Percentiles rank a stretch among this genome's conserved stretches.
These are phyloP conservation scores for Fomitopsis pulvina DNA, from an alignment of 768 basidiomycete species.

Conservation along the genomic window DNA sequence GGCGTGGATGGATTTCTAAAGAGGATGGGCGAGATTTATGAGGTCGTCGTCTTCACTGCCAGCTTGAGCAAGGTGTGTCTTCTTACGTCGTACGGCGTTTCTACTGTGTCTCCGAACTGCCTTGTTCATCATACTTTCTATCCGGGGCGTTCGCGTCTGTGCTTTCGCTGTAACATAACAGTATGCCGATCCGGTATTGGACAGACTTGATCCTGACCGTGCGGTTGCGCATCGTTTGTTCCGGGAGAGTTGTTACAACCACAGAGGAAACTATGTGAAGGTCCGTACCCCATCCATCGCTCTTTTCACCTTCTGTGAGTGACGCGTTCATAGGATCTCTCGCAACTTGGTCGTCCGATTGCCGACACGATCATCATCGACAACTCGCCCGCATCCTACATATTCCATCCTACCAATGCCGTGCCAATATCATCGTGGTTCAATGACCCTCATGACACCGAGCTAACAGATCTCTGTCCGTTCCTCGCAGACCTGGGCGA, in stretches of 20 bases:
- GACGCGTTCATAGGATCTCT: slow-evolving; percentile 67
- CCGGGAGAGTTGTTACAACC: slow-evolving; percentile 97
- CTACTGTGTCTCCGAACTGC: background rate
- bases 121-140: background rate
- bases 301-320: background rate
- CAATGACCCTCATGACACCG: slow-evolving; percentile 97
- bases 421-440: slow-evolving; percentile 99
- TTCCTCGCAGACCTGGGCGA: slow-evolving; percentile 84
- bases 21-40: slow-evolving; percentile 98
- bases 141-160: background rate
- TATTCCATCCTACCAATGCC: slow-evolving; percentile 98
- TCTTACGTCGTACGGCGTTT: slow-evolving; percentile 4
- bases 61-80: slow-evolving; percentile 83
- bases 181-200: slow-evolving; percentile 98
- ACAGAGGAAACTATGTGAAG: slow-evolving; percentile 99
- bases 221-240: slow-evolving; percentile 93
- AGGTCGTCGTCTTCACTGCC: slow-evolving; percentile 96
- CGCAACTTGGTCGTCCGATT: slow-evolving; percentile 91
- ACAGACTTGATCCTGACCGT: slow-evolving; percentile 88
- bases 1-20: slow-evolving; percentile 95
- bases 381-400: slow-evolving; percentile 98
- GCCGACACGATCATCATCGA: slow-evolving; percentile 95
- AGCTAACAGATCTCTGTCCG: slow-evolving; percentile 89
- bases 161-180: slow-evolving; percentile 25
- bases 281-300: slow-evolving; percentile 32